Base-by-base conservation (phyloP, 805 yeast species). In the Clavispora fructus region DNA sequence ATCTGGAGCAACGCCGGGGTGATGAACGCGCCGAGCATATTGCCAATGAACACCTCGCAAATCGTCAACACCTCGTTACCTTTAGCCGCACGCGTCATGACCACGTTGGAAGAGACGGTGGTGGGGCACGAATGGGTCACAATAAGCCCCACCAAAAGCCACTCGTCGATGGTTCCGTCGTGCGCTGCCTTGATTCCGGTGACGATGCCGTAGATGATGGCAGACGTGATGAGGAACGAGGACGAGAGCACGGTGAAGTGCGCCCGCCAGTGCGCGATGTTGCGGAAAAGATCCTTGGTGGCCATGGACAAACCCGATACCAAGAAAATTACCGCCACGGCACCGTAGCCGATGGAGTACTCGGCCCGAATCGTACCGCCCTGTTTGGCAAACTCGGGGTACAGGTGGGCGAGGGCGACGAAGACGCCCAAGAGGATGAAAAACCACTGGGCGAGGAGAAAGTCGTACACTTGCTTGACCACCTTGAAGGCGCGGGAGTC, bases 71-170 rank as follows among this genome's bases (percentile, higher is more conserved):
- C 66, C 53, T 80, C 91, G 63, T 89, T 87, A 8, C 96, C 97
- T 53, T 84, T 82, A 0, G 97, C 96, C 48, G 78, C 78, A 44
- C 82, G 76, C 6, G 97, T 90, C 96, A 90, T 90, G 27, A 90
- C 91, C 27, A 90, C 96, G 61, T 90, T 90, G 1, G 96, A 88
- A 0, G 91, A 80, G 16, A 90, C 95, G 0, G 97, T 90, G 8
- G 97, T 90, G 27, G 97, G 97, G 62, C 95, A 87, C 11, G 92
- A 78, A 28, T 87, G 87, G 2, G 96, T 86, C 40, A 88, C 85
- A 16, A 90, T 78, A 48, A 90, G 64, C 0, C 97, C 97, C 12
- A 85, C 85, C 19, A 90, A 68, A 54, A 88, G 76, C 88, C 94
- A 88, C 30, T 78, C 74, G 54, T 82, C 83, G 32, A 89, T 86